These are phyloP conservation scores for Suillus plorans DNA, from an alignment of 768 basidiomycete genomes.

Conservation along the genomic window DNA sequence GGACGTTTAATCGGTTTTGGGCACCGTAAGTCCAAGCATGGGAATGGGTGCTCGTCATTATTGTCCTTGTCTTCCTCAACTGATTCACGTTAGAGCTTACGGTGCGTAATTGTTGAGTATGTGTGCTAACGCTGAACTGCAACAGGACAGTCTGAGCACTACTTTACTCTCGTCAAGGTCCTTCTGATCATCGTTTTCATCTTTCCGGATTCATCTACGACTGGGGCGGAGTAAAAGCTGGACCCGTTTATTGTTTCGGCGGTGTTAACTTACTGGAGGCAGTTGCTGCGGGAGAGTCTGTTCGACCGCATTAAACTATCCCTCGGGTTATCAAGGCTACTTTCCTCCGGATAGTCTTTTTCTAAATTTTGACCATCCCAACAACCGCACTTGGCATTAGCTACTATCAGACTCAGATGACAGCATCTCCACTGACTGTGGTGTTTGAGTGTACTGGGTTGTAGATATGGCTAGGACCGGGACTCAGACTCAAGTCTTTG, in stretches of 20 bases:
- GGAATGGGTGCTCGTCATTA: constrained; percentile 58
- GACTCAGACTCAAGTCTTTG: too few species aligned
- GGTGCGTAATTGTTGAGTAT: constrained; percentile 31
- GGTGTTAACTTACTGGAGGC: constrained; percentile 73
- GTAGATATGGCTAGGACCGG: too few species aligned
- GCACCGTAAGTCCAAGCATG: constrained; percentile 47
- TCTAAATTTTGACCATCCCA: constrained; percentile 63
- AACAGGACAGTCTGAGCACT: constrained; percentile 57
- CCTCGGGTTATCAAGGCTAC: constrained; percentile 67
- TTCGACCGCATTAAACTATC: constrained; percentile 59
- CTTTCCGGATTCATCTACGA: constrained; percentile 59
- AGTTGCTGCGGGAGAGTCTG: constrained; percentile 70
- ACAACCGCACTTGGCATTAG: constrained; percentile 66
- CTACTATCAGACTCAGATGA: constrained; percentile 41
- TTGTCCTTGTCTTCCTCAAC: constrained; percentile 54
- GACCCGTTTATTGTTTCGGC: constrained; percentile 66
- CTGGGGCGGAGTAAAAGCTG: constrained; percentile 60
- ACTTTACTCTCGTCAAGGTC: constrained; percentile 66
- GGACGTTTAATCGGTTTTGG: constrained; percentile 35
- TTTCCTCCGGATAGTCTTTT: constrained; percentile 63
- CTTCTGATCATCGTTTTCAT: constrained; percentile 62
- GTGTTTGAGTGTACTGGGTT: constrained; percentile 63
- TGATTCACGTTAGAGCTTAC: constrained; percentile 58
- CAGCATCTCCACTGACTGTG: constrained; percentile 62
- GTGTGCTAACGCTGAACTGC: constrained; percentile 1